Evolutionary conservation across 139 green algal genomes (phyloP), one percentile per base, ranked within the genome.

Genomic region (Chlorella sp.): DNA sequence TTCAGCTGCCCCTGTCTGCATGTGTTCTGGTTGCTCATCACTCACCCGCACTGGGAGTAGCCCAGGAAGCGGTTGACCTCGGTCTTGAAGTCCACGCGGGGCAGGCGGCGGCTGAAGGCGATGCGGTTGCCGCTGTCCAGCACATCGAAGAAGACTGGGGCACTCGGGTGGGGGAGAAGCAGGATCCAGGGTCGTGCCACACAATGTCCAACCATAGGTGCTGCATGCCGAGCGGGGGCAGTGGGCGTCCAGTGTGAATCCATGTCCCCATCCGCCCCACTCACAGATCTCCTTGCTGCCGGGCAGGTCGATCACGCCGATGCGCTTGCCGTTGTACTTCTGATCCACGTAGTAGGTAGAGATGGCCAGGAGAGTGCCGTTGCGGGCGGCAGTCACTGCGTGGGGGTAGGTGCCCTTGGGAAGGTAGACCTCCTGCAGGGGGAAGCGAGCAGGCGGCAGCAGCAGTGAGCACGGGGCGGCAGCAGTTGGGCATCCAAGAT

Each of bases 301-400:
- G 23, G n/a, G 30, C 30, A 67, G 30, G 51, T 38, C 38, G 12
- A 80, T n/a, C 20, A 30, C 34, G 74, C 74, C 74, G 47, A 68
- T 68, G 74, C 38, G 18, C n/a, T 65, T 30, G 47, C 30, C 74
- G 18, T 65, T 80, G 51, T 80, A 68, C 23, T 80, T 39, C 3
- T 80, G 74, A 32, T 80, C 74, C 4, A 68, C 13, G 34, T 82
- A 82, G 75, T 82, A 82, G 13, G 56, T 47, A 1, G 75, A 82
- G 17, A 82, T 56, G 11, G 55, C 55, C 4, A 82, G 9, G 1
- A 82, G 55, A 25, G 75, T 69, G 56, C 56, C 56, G 56, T 82
- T 68, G 28, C 51, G 63, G 34, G 75, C 34, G 32, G 25, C 12
- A 6, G 34, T 69, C 0, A n/a, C 75, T 18, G 75, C 75, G 34